Percentiles rank a stretch among this genome's conserved stretches.
Conservation (phyloP, 83 land plant species). For the Picea mariana region DNA sequence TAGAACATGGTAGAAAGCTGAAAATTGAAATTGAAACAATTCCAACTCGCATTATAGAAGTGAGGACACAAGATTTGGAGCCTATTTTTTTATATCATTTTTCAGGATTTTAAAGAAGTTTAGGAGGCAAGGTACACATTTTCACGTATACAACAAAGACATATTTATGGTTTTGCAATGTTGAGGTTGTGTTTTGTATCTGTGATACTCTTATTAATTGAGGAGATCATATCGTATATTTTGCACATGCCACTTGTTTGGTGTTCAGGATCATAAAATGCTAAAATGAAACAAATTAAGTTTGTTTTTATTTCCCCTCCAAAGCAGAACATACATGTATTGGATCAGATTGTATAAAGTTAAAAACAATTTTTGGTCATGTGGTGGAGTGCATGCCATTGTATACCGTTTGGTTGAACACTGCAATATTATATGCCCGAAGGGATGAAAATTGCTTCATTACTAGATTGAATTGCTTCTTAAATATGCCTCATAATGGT, state of each 20-base stretch:
- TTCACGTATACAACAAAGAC: background rate
- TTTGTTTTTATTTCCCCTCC: background rate
- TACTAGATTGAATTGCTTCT: background rate
- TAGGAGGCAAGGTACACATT: slow-evolving; percentile 33
- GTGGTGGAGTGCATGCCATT: background rate
- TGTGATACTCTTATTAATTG: background rate
- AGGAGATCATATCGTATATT: background rate
- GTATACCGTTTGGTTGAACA: background rate
- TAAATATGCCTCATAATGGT: background rate
- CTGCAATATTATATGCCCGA: background rate
- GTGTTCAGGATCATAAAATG: background rate
- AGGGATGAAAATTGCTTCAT: background rate
- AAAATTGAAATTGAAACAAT: slow-evolving; percentile 85
- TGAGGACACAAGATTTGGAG: slow-evolving; percentile 58
- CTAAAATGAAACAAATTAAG: background rate
- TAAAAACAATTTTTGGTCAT: background rate
- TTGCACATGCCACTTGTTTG: background rate
- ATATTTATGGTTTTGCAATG: background rate
- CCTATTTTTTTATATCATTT: slow-evolving; percentile 61
- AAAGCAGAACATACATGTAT: background rate
- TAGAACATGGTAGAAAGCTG: background rate
- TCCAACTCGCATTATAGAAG: slow-evolving; percentile 58
- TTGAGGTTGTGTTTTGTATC: background rate
- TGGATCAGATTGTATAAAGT: background rate
- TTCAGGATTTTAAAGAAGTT: slow-evolving; percentile 9